Evolutionary conservation across 345 rosid genomes (phyloP).

Genomic region (Cardamine chenopodiifolia): DNA sequence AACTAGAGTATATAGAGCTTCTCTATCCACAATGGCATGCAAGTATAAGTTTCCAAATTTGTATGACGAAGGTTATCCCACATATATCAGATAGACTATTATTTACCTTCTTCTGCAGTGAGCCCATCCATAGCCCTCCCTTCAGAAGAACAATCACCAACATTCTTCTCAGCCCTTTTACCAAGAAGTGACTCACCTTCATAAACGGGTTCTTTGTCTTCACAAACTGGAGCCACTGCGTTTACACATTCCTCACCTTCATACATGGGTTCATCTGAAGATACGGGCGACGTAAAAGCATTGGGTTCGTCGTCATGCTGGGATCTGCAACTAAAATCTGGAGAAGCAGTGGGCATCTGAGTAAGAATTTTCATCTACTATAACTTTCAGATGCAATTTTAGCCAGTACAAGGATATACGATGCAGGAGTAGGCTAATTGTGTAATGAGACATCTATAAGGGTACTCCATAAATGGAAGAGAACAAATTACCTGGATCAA

Average conservation of each 20-base stretch:
- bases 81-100: neutral
- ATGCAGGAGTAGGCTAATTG: slow-evolving; percentile 32
- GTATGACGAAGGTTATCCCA: neutral
- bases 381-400: slow-evolving; percentile 16
- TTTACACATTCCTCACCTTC: slow-evolving; percentile 98
- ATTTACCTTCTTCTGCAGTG: slow-evolving; percentile 72
- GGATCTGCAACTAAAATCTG: slow-evolving; percentile 56
- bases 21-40: neutral
- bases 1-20: neutral
- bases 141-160: slow-evolving; percentile 44
- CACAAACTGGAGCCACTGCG: slow-evolving; percentile 55
- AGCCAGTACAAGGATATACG: slow-evolving; percentile 39
- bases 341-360: slow-evolving; percentile 46
- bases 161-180: slow-evolving; percentile 62
- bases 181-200: slow-evolving; percentile 98
- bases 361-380: slow-evolving; percentile 42
- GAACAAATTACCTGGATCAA: slow-evolving; percentile 44
- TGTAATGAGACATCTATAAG: slow-evolving; percentile 29
- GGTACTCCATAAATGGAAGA: slow-evolving; percentile 31
- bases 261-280: slow-evolving; percentile 88
- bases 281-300: slow-evolving; percentile 55
- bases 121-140: slow-evolving; percentile 57
- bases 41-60: neutral
- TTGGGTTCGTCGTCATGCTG: slow-evolving; percentile 55
- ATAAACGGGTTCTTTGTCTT: slow-evolving; percentile 82